Base-by-base conservation (phyloP, 2,329 filamentous ascomycete genomes). In the Cladosporium colombiae region DNA sequence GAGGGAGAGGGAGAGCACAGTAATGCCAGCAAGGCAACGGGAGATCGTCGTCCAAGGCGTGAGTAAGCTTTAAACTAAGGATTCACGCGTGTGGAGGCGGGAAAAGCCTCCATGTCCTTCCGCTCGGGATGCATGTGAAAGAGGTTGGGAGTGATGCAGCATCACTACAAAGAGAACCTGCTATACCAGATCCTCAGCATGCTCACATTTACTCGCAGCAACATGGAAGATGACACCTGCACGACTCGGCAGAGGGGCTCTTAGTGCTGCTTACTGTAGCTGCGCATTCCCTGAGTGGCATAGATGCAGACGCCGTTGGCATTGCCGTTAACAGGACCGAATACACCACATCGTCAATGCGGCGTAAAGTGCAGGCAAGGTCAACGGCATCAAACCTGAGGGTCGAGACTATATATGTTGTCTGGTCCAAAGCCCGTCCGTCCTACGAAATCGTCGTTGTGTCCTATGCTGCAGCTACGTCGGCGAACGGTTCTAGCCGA, bases 61-160 rank as follows among this genome's bases (percentile, higher is more conserved):
- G 25, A 14, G 52, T 25, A 52, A 52, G 49, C 49, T 18, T 23
- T 25, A 52, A 2, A 25, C n/a, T 29, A 31, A 55, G 52, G 52
- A 55, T 53, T 29, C 50, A 13, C 10, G 27, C 10, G 27, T 55
- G 52, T 55, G 52, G 52, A 55, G 52, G 52, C 52, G 52, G 52
- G 52, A 55, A n/a, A 55, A 55, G 25, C 23, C 52, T 55, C 52
- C n/a, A n/a, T n/a, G n/a, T n/a, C n/a, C 27, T 21, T 21, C 33
- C 52, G 8, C 27, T 18, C 18, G 10, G 52, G 50, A 53, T 23
- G 50, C 50, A 29, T n/a, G n/a, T 33, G 52, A 29, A 14, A 55
- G 31, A 31, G 31, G 2, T 46, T 21, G 40, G 3, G 8, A 13
- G 7, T 8, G 3, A n/a, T n/a, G n/a, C n/a, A n/a, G n/a, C n/a